These are phyloP conservation scores for Paracoccidioides lutzii DNA, from an alignment of 2,329 filamentous ascomycete genomes.

Conservation along the genomic window DNA sequence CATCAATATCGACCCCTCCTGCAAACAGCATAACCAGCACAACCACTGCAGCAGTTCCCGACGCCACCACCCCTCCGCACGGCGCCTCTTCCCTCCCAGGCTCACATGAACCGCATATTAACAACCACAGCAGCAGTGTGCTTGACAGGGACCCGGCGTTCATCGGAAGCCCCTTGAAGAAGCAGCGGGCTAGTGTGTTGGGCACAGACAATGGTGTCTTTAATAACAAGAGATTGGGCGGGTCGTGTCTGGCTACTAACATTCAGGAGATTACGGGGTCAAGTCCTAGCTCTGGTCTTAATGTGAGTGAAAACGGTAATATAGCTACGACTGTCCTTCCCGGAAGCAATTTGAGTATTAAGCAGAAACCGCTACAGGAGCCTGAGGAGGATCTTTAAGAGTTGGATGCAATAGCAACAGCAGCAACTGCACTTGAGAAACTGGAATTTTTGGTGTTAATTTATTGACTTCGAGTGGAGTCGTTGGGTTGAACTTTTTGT, in stretches of 20 bases:
- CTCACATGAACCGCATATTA: conserved; percentile 8
- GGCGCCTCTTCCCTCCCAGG: conserved; percentile 4
- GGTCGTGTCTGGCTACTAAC: conserved; percentile 25
- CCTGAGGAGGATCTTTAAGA: neutral
- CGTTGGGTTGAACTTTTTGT: neutral
- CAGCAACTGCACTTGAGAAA: too few relatives aligned
- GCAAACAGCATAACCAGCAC: conserved; percentile 17
- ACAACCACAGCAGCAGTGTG: conserved; percentile 6
- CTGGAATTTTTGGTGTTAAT: neutral
- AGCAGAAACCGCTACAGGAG: neutral
- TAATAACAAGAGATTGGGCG: conserved; percentile 24
- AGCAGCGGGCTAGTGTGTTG: conserved; percentile 34
- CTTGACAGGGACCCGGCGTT: conserved; percentile 22
- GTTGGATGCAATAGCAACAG: neutral
- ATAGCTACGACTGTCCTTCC: neutral
- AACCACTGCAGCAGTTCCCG: conserved; percentile 16
- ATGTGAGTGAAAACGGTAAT: neutral
- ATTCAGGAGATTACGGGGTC: conserved; percentile 26
- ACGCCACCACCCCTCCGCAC: conserved; percentile 26
- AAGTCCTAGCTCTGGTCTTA: neutral
- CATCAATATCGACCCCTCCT: conserved; percentile 26
- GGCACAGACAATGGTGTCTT: conserved; percentile 30
- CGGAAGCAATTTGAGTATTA: conserved; percentile 1
- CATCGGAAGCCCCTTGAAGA: conserved; percentile 36
- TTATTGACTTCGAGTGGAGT: neutral